phyloP scores from a whole-genome alignment of 1,284 basidiomycete species.

The Xanthoconium separans region DNA sequence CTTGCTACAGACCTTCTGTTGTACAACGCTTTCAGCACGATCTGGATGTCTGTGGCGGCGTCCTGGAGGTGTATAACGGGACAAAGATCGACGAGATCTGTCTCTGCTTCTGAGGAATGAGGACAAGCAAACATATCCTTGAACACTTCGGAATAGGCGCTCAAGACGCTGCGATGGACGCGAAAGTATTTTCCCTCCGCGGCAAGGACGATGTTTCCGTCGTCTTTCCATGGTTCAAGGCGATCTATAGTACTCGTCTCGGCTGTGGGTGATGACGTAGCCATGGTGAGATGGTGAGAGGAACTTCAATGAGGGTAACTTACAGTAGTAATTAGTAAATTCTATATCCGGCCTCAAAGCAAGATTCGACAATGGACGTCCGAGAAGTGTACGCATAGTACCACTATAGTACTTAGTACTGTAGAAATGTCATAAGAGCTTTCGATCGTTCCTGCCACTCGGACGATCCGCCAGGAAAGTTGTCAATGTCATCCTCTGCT shows the following conservation, averaged over 20 bases:
- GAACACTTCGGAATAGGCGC: conserved; percentile 7
- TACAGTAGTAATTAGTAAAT: conserved; percentile 29
- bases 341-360: conserved; percentile 79
- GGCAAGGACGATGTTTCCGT: conserved; percentile 7
- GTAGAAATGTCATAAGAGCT: no score
- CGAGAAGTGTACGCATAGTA: no score
- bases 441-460: no score
- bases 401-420: no score
- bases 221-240: conserved; percentile 7
- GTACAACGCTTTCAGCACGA: conserved; percentile 14
- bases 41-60: conserved; percentile 6
- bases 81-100: conserved; percentile 6
- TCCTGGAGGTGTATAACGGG: conserved; percentile 14
- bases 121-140: conserved; percentile 6
- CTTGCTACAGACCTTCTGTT: conserved; percentile 9
- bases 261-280: no score
- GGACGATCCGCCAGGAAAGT: background rate
- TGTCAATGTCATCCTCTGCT: background rate
- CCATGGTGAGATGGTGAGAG: no score
- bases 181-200: conserved; percentile 6
- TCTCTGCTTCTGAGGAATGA: background rate
- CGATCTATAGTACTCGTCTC: background rate
- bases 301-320: no score
- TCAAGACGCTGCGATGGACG: conserved; percentile 9
- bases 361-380: no score